Evolutionary conservation across 352 stramenopile species (phyloP).

Genomic region (Phytopythium montanum): DNA sequence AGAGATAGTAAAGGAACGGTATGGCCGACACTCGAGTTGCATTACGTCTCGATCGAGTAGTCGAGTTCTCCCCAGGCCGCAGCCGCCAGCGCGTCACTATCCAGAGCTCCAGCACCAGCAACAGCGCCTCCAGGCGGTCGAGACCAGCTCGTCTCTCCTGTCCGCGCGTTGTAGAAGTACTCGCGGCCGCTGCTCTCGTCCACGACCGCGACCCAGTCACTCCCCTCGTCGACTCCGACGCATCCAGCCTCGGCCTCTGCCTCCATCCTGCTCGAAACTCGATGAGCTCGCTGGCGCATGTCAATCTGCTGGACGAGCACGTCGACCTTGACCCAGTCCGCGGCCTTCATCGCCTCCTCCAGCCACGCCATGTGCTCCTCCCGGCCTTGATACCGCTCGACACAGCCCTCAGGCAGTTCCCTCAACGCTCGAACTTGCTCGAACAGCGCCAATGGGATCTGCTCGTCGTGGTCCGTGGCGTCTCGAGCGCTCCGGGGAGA

Average conservation of each 20-base stretch:
- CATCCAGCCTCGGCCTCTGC: not conserved
- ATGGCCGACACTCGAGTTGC: not conserved
- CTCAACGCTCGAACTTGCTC: conserved; percentile 50
- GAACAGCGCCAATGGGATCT: conserved; percentile 59
- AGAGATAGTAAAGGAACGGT: conserved; percentile 1
- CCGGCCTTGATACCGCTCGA: conserved; percentile 48
- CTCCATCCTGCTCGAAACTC: conserved; percentile 9
- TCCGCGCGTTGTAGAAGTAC: conserved; percentile 40
- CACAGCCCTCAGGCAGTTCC: conserved; percentile 15
- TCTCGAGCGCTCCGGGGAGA: conserved; percentile 68
- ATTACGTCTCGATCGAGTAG: conserved; percentile 4
- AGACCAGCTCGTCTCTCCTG: conserved; percentile 33
- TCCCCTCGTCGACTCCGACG: not conserved
- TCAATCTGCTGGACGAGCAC: conserved; percentile 69
- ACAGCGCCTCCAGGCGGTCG: not conserved
- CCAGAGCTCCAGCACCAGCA: not conserved
- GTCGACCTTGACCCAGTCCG: conserved; percentile 67
- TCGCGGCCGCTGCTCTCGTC: conserved; percentile 24
- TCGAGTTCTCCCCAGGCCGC: not conserved
- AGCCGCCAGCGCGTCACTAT: not conserved
- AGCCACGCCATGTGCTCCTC: conserved; percentile 70
- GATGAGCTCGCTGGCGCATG: conserved; percentile 56
- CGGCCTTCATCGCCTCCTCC: conserved; percentile 50
- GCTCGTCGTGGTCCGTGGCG: conserved; percentile 32
- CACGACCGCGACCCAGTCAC: conserved; percentile 20